Conservation (phyloP, 1,139 yeast genomes). For the Neolecta irregularis region DNA sequence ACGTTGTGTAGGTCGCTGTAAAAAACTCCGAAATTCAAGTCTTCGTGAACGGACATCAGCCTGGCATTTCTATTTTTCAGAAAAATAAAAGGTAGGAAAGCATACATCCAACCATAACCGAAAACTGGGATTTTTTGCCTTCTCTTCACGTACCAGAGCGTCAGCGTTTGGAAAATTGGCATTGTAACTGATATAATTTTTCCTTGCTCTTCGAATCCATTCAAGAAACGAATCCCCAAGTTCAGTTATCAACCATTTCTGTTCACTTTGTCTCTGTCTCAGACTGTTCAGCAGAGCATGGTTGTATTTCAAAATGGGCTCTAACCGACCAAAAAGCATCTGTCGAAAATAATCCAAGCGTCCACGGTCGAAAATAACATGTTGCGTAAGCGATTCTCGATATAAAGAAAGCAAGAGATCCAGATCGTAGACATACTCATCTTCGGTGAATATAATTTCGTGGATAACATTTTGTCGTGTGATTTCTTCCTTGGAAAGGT, state of each 20-base stretch:
- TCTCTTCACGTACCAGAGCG: constrained; percentile 23
- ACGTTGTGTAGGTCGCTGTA: constrained; percentile 63
- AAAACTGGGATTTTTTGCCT: constrained; percentile 35
- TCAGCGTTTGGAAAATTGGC: constrained; percentile 25
- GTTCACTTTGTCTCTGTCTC: constrained; percentile 32
- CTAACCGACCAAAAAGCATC: constrained; percentile 44
- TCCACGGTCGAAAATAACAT: constrained; percentile 28
- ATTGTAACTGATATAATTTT: constrained; percentile 46
- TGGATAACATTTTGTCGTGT: constrained; percentile 63
- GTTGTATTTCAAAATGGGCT: constrained; percentile 48
- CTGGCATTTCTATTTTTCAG: no score
- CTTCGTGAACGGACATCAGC: constrained; percentile 33
- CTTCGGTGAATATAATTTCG: constrained; percentile 62
- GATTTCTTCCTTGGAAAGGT: constrained; percentile 37
- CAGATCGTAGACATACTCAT: constrained; percentile 56
- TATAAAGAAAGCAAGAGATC: constrained; percentile 47
- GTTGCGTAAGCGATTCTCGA: constrained; percentile 32
- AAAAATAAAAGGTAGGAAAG: no score
- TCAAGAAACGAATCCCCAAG: constrained; percentile 48
- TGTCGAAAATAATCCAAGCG: constrained; percentile 41
- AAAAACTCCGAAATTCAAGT: constrained; percentile 45
- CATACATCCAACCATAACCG: constrained; percentile 35
- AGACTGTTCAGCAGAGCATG: constrained; percentile 43
- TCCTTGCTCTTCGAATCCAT: constrained; percentile 50
- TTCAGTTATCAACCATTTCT: constrained; percentile 53